A percentile compares a stretch with the other conserved stretches of the same genome.
These are phyloP conservation scores for Leavenworthia alabamica DNA, from an alignment of 345 rosid genomes.

Conservation along the genomic window DNA sequence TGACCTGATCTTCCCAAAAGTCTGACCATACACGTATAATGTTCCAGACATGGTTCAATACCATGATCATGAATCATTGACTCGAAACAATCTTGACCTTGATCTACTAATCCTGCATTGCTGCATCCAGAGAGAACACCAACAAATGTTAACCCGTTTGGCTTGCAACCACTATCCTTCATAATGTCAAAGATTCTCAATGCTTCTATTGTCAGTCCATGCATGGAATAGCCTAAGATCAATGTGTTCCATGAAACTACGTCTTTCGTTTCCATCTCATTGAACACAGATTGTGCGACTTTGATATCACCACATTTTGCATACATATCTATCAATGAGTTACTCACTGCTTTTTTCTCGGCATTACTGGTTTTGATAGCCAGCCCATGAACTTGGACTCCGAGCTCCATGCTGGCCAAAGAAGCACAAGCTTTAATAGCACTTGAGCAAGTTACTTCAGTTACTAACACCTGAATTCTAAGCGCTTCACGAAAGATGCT, in stretches of 20 bases:
- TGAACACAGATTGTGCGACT: conserved; percentile 54
- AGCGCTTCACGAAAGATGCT: conserved; percentile 53
- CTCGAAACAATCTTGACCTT: conserved; percentile 59
- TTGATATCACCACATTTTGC: conserved; percentile 79
- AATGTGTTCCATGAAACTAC: conserved; percentile 72
- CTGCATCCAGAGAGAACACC: conserved; percentile 80
- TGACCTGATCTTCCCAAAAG: conserved; percentile 72
- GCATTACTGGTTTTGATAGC: conserved; percentile 52
- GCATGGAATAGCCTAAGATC: conserved; percentile 79
- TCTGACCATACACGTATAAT: conserved; percentile 78
- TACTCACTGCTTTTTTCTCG: conserved; percentile 45
- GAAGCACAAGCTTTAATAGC: conserved; percentile 70
- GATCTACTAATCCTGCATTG: conserved; percentile 58
- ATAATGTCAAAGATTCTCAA: conserved; percentile 50
- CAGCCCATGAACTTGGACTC: conserved; percentile 63
- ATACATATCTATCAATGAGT: conserved; percentile 88
- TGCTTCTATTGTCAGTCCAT: conserved; percentile 58
- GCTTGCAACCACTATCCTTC: conserved; percentile 50
- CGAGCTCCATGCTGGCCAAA: conserved; percentile 66
- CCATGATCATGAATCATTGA: conserved; percentile 61
- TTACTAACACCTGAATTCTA: conserved; percentile 40
- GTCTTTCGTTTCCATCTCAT: conserved; percentile 39
- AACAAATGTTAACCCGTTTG: conserved; percentile 60
- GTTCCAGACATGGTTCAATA: conserved; percentile 69
- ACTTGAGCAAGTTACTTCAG: conserved; percentile 80